These are phyloP conservation scores for Stephanodiscus minutulus DNA, from an alignment of 108 stramenopile genomes.

Conservation along the genomic window DNA sequence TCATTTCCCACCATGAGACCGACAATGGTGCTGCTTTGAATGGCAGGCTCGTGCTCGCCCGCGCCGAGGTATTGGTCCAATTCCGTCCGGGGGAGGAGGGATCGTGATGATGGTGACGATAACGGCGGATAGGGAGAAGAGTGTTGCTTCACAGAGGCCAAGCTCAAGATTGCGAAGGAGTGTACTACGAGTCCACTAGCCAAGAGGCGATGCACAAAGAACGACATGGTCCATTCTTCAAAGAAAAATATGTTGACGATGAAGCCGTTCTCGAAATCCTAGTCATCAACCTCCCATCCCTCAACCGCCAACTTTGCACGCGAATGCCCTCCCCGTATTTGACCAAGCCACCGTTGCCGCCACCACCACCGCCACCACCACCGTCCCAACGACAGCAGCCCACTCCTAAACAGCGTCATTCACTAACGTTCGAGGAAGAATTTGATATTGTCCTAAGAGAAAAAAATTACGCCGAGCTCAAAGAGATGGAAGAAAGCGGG, in stretches of 20 bases:
- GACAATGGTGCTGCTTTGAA: no score
- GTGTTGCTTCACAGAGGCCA: neutral
- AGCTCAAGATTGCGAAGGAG: neutral
- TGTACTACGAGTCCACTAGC: neutral
- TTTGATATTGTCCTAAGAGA: slow-evolving; percentile 36
- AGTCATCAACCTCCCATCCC: neutral
- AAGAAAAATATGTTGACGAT: neutral
- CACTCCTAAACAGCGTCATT: neutral
- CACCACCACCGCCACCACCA: neutral
- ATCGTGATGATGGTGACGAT: slow-evolving; percentile 26
- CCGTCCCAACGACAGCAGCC: neutral
- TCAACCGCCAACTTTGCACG: neutral
- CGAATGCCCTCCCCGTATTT: neutral
- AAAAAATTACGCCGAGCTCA: no score
- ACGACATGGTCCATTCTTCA: neutral
- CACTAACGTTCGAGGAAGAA: slow-evolving; percentile 31
- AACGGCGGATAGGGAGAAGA: neutral
- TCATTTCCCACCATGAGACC: no score
- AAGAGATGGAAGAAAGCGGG: no score
- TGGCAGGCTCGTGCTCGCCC: no score
- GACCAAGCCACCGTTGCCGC: neutral
- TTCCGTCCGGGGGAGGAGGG: no score
- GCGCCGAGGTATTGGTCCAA: no score
- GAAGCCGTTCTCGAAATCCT: neutral
- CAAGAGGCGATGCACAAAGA: neutral